These are phyloP conservation scores for Fonsecaea nubica DNA, from an alignment of 2,329 filamentous ascomycete genomes.

Conservation along the genomic window DNA sequence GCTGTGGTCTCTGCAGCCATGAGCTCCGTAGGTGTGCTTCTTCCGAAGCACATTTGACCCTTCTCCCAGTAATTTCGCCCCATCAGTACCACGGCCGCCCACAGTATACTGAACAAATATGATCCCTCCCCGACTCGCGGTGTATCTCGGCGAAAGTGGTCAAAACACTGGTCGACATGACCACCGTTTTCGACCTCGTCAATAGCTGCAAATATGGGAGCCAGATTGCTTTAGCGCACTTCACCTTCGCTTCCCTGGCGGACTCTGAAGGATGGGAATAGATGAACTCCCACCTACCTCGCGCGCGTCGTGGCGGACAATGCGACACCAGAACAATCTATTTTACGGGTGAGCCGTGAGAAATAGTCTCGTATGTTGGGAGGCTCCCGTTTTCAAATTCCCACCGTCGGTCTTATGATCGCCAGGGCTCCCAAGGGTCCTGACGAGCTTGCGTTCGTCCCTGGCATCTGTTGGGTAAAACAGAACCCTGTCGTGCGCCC, in stretches of 20 bases:
- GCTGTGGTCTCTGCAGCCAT: background rate
- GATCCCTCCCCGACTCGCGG: background rate
- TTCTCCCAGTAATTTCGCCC: background rate
- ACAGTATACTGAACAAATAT: background rate
- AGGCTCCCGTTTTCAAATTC: background rate
- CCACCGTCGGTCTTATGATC: background rate
- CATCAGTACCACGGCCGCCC: background rate
- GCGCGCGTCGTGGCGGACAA: background rate
- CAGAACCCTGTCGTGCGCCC: background rate
- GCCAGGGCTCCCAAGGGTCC: too few species aligned
- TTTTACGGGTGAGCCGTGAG: background rate
- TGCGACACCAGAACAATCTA: background rate
- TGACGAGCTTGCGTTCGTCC: background rate
- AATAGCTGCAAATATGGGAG: background rate
- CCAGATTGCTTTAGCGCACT: background rate
- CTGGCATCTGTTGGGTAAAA: background rate
- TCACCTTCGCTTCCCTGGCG: background rate
- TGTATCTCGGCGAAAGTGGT: background rate
- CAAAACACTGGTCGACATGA: background rate
- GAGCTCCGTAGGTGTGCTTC: background rate
- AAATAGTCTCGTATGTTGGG: background rate
- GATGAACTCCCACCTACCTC: background rate
- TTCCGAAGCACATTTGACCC: too few species aligned
- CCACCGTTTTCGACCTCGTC: background rate
- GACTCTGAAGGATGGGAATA: background rate